Evolutionary conservation across 179 eudicot species (phyloP), one percentile per base, ranked within the genome.

Genomic region (Silene vulgaris): DNA sequence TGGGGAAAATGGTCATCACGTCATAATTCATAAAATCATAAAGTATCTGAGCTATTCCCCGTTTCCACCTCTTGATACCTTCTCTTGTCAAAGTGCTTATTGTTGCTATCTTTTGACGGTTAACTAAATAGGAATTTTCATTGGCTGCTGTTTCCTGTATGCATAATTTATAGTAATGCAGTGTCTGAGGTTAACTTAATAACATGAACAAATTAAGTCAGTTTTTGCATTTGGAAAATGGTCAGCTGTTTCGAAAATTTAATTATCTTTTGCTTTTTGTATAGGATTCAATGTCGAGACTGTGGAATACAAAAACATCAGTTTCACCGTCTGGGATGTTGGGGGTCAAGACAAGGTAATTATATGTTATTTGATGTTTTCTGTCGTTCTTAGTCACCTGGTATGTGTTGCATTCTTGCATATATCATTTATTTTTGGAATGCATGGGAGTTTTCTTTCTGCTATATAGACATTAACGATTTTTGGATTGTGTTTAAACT

Each of bases 331-430:
- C 1, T 87, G 90, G 90, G 90, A 87, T 85, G 90, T 87, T 71
- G 88, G 90, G 19, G 90, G 90, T 84, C 90, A 87, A 71, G 90
- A 87, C 88, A 85, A 87, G 90, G 90, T 87, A 84, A 56, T 57
- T 56, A 14, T 6, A 5, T 72, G 7, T 16, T 72, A 11, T 13
- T 11, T 65, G 32, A 8, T 62, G 29, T 23, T 20, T 48, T 45
- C 30, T 69, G 21, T 20, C 3, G 70, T 5, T 30, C 70, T 16
- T 16, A 5, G 69, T 32, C 40, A 7, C 23, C 71, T 35, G 52
- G 52, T 40, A 40, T 40, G 9, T 40, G 12, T 7, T 40, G 8
- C 40, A 35, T 35, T 40, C 2, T 40, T 40, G 8, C 40, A 35
- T 35, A 5, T 35, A 5, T 35, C 11, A 40, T 40, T 37, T 37